phyloP scores from a whole-genome alignment of 129 eudicot species.

The Helianthus tuberosus region DNA sequence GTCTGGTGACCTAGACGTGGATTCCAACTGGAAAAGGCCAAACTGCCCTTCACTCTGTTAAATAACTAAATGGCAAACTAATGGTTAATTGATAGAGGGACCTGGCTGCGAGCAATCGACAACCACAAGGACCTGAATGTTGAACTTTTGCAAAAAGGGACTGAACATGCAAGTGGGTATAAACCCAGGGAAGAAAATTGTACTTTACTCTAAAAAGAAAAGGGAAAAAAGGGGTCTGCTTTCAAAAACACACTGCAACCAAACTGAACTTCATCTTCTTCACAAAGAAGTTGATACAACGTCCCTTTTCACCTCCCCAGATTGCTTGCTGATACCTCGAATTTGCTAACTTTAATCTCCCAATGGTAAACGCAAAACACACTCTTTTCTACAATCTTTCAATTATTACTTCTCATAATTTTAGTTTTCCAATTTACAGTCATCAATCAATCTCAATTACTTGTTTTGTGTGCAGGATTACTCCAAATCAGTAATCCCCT shows the following conservation, averaged over 20 bases:
- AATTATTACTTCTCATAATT: neutral
- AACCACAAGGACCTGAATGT: too few relatives aligned
- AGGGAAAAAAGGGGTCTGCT: too few relatives aligned
- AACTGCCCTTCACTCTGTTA: too few relatives aligned
- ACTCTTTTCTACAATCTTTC: neutral
- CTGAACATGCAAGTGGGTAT: too few relatives aligned
- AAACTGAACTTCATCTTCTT: conserved; percentile 11
- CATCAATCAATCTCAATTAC: conserved; percentile 9
- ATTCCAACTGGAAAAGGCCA: too few relatives aligned
- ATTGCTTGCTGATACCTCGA: neutral
- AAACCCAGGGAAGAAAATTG: too few relatives aligned
- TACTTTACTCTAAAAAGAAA: too few relatives aligned
- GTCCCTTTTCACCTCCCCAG: neutral
- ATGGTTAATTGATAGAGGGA: too few relatives aligned
- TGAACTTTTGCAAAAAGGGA: too few relatives aligned
- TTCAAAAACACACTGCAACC: neutral
- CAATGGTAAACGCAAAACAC: conserved; percentile 26
- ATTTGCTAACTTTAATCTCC: conserved; percentile 1
- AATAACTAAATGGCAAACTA: too few relatives aligned
- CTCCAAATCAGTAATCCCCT: conserved; percentile 72
- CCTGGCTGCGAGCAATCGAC: too few relatives aligned
- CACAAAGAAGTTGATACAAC: conserved; percentile 4
- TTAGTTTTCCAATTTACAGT: neutral
- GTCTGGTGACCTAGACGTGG: too few relatives aligned
- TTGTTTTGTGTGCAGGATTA: conserved; percentile 57